phyloP scores from a whole-genome alignment of 768 basidiomycete genomes.

The Suillus plorans region DNA sequence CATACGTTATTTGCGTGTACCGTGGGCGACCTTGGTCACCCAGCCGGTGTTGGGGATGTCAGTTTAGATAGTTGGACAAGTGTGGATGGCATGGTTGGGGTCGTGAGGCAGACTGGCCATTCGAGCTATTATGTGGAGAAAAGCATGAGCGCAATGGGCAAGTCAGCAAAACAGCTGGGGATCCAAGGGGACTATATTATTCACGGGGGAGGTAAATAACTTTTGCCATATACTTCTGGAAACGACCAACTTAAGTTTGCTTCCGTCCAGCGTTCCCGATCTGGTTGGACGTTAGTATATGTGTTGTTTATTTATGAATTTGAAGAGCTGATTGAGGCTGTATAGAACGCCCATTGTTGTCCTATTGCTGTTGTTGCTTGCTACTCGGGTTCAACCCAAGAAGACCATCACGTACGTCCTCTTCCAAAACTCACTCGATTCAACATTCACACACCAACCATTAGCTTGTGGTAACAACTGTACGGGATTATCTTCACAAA shows the following conservation, averaged over 20 bases:
- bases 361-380: conserved; percentile 78
- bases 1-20: conserved; percentile 82
- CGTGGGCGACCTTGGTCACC: conserved; percentile 74
- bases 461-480: conserved; percentile 62
- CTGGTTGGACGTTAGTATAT: conserved; percentile 66
- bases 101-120: conserved; percentile 79
- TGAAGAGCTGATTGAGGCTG: conserved; percentile 8
- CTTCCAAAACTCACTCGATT: conserved; percentile 6
- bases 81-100: conserved; percentile 76
- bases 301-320: neutral
- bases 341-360: conserved; percentile 77
- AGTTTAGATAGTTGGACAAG: conserved; percentile 79
- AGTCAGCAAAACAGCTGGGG: conserved; percentile 70
- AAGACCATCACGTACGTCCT: conserved; percentile 70
- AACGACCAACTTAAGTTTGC: conserved; percentile 6
- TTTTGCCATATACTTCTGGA: neutral
- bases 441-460: neutral
- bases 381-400: conserved; percentile 79
- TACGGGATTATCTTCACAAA: conserved; percentile 73
- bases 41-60: conserved; percentile 68
- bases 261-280: conserved; percentile 69
- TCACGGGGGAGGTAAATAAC: conserved; percentile 71
- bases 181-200: conserved; percentile 63
- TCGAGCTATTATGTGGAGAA: conserved; percentile 87
- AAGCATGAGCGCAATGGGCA: conserved; percentile 82